Base-by-base conservation (phyloP, 2,329 filamentous ascomycete species). In the Aspergillus alliaceus region DNA sequence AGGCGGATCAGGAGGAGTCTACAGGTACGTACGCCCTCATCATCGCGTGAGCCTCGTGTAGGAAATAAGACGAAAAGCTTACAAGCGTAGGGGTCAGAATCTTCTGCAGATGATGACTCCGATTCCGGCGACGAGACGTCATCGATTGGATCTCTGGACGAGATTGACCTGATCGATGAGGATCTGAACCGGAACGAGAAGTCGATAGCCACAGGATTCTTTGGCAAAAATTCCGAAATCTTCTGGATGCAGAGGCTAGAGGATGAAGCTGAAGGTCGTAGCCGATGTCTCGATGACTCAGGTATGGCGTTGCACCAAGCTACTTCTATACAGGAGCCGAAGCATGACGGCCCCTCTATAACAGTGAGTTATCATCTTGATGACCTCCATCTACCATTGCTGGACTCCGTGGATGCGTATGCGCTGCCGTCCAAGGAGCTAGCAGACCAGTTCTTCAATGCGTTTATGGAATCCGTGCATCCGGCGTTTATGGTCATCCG, bases 151-250 rank as follows among this genome's bases (percentile, higher is more conserved):
- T 79, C 77, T 8, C 68, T 76, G 9, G 70, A 75, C 32, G 73
- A 71, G 1, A 66, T 78, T 14, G 77, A 79, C 59, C 56, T 72
- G 12, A 69, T 78, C 5, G 70, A 76, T 7, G 75, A 79, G 57
- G 77, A 79, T 55, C 62, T 78, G 47, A 73, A 76, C 25, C 69
- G 71, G 18, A 69, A 64, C 15, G 72, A 74, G 31, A 66, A 67
- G 15, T 68, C 71, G 6, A 65, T 73, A 29, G 69, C 72, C 2
- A 71, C 70, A 2, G 75, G 76, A 0, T 79, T 73, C 56, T 73
- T 75, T 58, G 77, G 77, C 14, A 79, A 79, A 57, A 77, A 72
- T 47, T 79, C 76, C 0, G 76, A 78, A 35, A 62, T 77, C 29
- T 69, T 71, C 2, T 79, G 77, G 77, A 69, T 79, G 56, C 75